Percentiles rank a stretch among this genome's conserved stretches.
Conservation (phyloP, 2,329 filamentous ascomycete genomes). For the Phyllosticta citribraziliensis region DNA sequence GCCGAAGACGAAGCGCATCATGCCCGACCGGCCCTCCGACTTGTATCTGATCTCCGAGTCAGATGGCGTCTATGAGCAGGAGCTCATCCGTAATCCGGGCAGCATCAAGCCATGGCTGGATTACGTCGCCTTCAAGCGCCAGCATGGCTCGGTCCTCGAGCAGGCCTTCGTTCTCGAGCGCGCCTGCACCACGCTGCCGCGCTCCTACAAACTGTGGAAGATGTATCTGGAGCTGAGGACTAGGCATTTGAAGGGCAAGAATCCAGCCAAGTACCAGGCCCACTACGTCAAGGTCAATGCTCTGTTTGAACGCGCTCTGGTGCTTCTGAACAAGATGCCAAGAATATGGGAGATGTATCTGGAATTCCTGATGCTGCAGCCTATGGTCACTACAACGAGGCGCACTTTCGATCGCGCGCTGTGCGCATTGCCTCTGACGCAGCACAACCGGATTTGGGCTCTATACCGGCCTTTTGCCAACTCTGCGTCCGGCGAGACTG, state of each 20-base stretch:
- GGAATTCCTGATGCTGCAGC: conserved; percentile 79
- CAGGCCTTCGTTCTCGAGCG: conserved; percentile 84
- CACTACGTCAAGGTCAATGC: conserved; percentile 93
- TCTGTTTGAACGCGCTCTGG: conserved; percentile 83
- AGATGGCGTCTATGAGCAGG: conserved; percentile 93
- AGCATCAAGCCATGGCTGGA: conserved; percentile 91
- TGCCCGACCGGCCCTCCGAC: conserved; percentile 26
- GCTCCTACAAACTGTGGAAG: conserved; percentile 98
- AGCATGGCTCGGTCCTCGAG: conserved; percentile 75
- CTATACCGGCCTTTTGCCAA: conserved; percentile 86
- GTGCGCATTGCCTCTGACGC: conserved; percentile 81
- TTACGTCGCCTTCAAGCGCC: conserved; percentile 83
- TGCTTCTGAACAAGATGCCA: conserved; percentile 97
- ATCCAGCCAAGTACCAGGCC: conserved; percentile 64
- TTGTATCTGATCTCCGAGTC: conserved; percentile 58
- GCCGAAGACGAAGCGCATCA: conserved; percentile 16
- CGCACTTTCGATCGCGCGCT: conserved; percentile 87
- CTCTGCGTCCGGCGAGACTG: conserved; percentile 80
- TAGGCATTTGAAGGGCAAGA: conserved; percentile 71
- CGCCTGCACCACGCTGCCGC: conserved; percentile 77
- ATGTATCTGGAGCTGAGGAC: conserved; percentile 83
- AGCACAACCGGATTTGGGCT: conserved; percentile 92
- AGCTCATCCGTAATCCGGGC: conserved; percentile 74
- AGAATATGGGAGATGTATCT: conserved; percentile 98
- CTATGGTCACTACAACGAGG: conserved; percentile 77